Evolutionary conservation across 2,329 filamentous ascomycete species (phyloP).

Genomic region (Aureobasidium musti): DNA sequence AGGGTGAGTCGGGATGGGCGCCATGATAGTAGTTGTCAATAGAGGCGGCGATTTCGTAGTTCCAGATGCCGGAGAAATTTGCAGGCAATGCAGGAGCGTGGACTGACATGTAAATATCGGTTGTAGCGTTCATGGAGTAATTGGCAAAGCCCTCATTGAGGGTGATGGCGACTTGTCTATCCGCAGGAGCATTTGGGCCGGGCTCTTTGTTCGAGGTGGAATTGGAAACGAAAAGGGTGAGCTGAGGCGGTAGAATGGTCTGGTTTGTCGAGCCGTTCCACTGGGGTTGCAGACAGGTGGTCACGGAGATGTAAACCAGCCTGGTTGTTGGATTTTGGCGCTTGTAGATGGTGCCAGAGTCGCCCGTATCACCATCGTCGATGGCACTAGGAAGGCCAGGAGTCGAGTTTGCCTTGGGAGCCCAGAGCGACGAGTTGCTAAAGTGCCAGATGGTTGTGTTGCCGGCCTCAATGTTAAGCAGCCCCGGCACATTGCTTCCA

Average conservation of each 20-base stretch:
- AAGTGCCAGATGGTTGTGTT: constrained; percentile 66
- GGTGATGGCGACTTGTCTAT: constrained; percentile 47
- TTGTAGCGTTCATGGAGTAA: constrained; percentile 61
- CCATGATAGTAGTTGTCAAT: constrained; percentile 75
- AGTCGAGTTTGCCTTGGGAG: constrained; percentile 41
- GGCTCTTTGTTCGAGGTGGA: constrained; percentile 62
- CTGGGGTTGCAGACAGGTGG: constrained; percentile 77
- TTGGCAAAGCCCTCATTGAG: constrained; percentile 72
- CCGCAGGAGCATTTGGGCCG: constrained; percentile 55
- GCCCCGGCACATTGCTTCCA: constrained; percentile 64
- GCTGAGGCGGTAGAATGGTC: constrained; percentile 58
- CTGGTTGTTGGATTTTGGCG: constrained; percentile 39
- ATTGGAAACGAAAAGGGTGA: constrained; percentile 75
- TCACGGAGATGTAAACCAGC: constrained; percentile 78
- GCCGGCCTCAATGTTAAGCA: constrained; percentile 64
- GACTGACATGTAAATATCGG: constrained; percentile 75
- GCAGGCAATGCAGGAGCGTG: constrained; percentile 65
- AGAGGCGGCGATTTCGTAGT: constrained; percentile 79
- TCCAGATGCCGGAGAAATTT: constrained; percentile 67
- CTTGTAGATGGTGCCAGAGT: constrained; percentile 30
- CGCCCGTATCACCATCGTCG: constrained; percentile 27
- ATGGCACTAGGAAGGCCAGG: constrained; percentile 38
- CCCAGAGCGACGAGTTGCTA: constrained; percentile 57
- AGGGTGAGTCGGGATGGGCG: constrained; percentile 57
- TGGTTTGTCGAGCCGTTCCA: constrained; percentile 54